Conservation (phyloP, 352 stramenopile genomes). For the Elongisporangium senticosum region DNA sequence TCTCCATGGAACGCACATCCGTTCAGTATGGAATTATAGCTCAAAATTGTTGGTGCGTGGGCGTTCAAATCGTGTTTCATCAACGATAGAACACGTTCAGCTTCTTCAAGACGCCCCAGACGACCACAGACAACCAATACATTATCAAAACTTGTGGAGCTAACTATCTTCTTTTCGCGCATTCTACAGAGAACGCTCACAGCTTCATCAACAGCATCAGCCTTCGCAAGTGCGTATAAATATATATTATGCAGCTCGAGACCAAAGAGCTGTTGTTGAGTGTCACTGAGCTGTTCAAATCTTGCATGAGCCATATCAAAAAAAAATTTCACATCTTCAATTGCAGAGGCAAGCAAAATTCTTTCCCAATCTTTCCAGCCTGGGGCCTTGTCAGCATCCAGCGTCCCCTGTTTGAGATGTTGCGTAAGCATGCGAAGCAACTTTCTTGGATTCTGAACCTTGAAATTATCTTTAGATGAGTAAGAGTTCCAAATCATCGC, state of each 20-base stretch:
- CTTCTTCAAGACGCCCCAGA: constrained; percentile 18
- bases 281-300: too few species aligned
- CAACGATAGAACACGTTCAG: constrained; percentile 25
- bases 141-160: constrained; percentile 25
- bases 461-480: not conserved
- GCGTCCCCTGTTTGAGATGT: too few species aligned
- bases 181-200: constrained; percentile 32
- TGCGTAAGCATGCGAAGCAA: not conserved
- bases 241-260: constrained; percentile 11
- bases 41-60: constrained; percentile 5
- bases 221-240: constrained; percentile 2
- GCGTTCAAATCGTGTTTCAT: constrained; percentile 23
- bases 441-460: constrained; percentile 15
- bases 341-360: not conserved
- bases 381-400: too few species aligned
- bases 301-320: constrained; percentile 1
- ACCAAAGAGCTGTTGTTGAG: constrained; percentile 1
- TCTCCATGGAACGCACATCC: constrained; percentile 28
- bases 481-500: constrained; percentile 15
- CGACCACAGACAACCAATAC: constrained; percentile 32
- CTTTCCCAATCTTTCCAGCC: not conserved
- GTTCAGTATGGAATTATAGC: constrained; percentile 49
- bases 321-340: constrained; percentile 9
- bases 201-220: constrained; percentile 16
- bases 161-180: constrained; percentile 12